Evolutionary conservation across 2,329 filamentous ascomycete species (phyloP).

Genomic region (Xylogone sp.): DNA sequence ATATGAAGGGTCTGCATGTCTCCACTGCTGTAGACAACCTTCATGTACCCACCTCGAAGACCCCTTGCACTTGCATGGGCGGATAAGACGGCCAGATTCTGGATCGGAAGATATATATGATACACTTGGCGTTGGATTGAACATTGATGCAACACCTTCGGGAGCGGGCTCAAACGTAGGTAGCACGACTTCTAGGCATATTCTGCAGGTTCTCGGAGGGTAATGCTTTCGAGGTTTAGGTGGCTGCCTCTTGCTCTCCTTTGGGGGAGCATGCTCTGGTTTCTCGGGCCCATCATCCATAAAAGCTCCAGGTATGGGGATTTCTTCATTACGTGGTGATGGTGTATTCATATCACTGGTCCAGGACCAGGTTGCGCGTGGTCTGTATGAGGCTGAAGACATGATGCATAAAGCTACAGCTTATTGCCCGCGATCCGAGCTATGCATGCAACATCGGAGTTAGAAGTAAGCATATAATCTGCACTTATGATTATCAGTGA

Average conservation of each 20-base stretch:
- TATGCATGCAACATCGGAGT: neutral
- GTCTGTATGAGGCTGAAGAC: conserved; percentile 11
- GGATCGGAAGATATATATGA: conserved; percentile 73
- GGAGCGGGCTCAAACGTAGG: conserved; percentile 55
- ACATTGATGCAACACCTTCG: conserved; percentile 49
- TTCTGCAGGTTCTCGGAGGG: conserved; percentile 75
- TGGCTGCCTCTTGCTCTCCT: conserved; percentile 16
- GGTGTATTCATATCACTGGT: conserved; percentile 8
- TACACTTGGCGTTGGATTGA: conserved; percentile 54
- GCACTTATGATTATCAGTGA: neutral
- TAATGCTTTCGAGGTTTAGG: conserved; percentile 47
- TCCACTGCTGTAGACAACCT: conserved; percentile 80
- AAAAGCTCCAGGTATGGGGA: conserved; percentile 10
- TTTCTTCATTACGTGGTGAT: conserved; percentile 1
- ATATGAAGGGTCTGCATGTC: conserved; percentile 65
- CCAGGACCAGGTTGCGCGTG: conserved; percentile 19
- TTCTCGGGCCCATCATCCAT: conserved; percentile 8
- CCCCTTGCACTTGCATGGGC: conserved; percentile 91
- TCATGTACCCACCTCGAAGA: conserved; percentile 93
- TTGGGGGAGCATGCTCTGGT: conserved; percentile 4
- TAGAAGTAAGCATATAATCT: neutral
- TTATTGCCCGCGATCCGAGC: conserved; percentile 2
- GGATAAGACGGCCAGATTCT: conserved; percentile 72
- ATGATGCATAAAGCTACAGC: conserved; percentile 14
- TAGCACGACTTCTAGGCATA: conserved; percentile 72